Percentiles rank a stretch among this genome's conserved stretches.
Evolutionary conservation across 164 flowering plant species (phyloP).

Genomic region (Vitis vinifera): ASM3070453v1 NC_081814.1:6815501-6816000

Average conservation of each 20-base stretch:
- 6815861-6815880: not conserved
- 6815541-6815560: constrained; percentile 6
- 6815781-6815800: constrained; percentile 28
- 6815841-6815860: constrained; percentile 6
- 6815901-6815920: constrained; percentile 51
- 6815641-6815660: not conserved
- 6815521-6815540: constrained; percentile 17
- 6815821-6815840: constrained; percentile 1
- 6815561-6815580: not conserved
- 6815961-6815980: constrained; percentile 30
- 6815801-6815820: constrained; percentile 13
- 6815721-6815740: not conserved
- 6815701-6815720: too few species aligned
- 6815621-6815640: not conserved
- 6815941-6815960: constrained; percentile 16
- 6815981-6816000: too few species aligned
- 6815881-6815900: constrained; percentile 12
- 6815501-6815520: constrained; percentile 13
- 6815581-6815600: not conserved
- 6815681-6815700: too few species aligned
- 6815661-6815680: not conserved
- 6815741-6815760: constrained; percentile 16
- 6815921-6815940: constrained; percentile 50
- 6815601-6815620: not conserved
- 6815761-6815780: constrained; percentile 34